Conservation (phyloP, 169 alveolate species). For the Plasmodium sp. region DNA sequence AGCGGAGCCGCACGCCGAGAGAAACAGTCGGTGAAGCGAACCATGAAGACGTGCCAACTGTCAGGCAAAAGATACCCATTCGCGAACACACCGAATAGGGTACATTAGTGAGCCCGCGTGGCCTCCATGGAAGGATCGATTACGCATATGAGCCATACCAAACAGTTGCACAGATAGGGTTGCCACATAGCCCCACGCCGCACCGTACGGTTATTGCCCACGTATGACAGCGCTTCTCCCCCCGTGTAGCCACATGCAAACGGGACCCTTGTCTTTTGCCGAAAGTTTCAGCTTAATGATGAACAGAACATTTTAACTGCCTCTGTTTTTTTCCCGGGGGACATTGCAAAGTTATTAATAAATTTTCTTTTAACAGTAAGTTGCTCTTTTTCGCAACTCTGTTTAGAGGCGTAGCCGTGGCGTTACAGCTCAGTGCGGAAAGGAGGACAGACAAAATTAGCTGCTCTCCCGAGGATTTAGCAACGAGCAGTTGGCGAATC, state of each 20-base stretch:
- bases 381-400: not conserved
- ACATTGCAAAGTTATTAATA: not conserved
- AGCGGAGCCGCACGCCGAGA: not conserved
- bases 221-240: not conserved
- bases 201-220: not conserved
- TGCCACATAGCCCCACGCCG: not conserved
- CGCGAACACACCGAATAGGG: not conserved
- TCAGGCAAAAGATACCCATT: not conserved
- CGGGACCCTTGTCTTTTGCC: not conserved
- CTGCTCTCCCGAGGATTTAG: not conserved
- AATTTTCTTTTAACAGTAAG: not conserved
- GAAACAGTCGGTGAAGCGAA: not conserved
- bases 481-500: not conserved
- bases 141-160: not conserved
- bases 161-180: not conserved
- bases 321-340: not conserved
- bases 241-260: not conserved
- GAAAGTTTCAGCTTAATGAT: not conserved
- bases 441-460: not conserved
- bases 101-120: not conserved
- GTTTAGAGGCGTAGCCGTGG: not conserved
- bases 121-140: not conserved
- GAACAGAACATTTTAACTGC: not conserved
- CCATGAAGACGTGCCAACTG: not conserved
- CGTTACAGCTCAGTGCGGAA: not conserved